Conservation (phyloP, 192 early-diverging fungal species). For the Backusella luteola region DNA sequence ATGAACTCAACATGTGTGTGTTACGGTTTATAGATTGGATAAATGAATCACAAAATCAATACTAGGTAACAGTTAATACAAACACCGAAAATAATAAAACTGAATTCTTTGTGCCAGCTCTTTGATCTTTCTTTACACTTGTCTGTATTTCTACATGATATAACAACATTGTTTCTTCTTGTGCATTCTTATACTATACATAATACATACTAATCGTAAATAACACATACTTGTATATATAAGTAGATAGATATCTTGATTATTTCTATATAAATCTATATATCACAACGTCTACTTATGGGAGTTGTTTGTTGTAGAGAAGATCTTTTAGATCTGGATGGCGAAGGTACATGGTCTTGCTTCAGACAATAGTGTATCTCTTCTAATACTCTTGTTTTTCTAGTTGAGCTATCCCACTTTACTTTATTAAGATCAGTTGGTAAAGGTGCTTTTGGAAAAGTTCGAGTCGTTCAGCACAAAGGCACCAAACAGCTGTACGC, state of each 20-base stretch:
- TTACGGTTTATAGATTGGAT: background rate
- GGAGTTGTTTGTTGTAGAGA: constrained; percentile 53
- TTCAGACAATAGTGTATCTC: background rate
- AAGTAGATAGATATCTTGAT: background rate
- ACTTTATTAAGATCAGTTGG: constrained; percentile 88
- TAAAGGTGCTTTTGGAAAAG: constrained; percentile 95
- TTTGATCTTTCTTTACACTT: no score
- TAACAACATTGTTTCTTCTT: background rate
- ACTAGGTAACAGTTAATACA: constrained; percentile 2
- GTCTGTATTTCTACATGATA: background rate
- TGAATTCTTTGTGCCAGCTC: background rate
- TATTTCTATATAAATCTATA: background rate
- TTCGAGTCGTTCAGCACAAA: constrained; percentile 91
- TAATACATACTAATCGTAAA: background rate
- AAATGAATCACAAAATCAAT: constrained; percentile 11
- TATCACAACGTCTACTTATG: constrained; percentile 24
- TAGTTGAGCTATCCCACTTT: constrained; percentile 72
- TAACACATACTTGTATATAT: no score
- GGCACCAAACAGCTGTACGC: constrained; percentile 78
- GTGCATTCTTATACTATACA: background rate
- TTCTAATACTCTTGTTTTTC: background rate
- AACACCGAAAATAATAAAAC: background rate
- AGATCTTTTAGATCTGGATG: constrained; percentile 68
- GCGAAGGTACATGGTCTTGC: constrained; percentile 57
- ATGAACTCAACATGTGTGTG: background rate